Percentiles rank a stretch among this genome's conserved stretches.
Evolutionary conservation across 257 asterid species (phyloP).

Genomic region (Gardenia jasminoides): DNA sequence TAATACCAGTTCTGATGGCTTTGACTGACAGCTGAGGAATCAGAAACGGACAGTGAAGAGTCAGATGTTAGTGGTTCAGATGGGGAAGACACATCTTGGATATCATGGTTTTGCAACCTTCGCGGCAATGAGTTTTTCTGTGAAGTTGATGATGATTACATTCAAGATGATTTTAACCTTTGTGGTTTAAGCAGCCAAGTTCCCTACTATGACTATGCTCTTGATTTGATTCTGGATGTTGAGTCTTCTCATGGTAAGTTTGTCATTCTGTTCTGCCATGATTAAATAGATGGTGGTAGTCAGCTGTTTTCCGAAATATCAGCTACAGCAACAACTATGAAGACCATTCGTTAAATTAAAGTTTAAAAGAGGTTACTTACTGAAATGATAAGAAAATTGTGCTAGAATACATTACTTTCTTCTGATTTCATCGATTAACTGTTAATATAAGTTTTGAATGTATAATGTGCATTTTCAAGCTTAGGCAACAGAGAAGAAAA

Average conservation of each 20-base stretch:
- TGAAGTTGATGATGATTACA: constrained; percentile 59
- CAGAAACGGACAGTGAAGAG: constrained; percentile 60
- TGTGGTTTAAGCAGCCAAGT: constrained; percentile 58
- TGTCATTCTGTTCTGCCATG: not conserved
- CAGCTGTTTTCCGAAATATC: not conserved
- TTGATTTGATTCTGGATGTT: constrained; percentile 54
- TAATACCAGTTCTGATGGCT: not conserved
- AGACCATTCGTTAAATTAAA: not conserved
- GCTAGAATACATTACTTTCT: not conserved
- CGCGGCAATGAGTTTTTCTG: constrained; percentile 62
- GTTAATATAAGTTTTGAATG: not conserved
- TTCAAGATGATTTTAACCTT: constrained; percentile 60
- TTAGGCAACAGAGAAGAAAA: not conserved
- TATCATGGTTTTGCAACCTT: constrained; percentile 56
- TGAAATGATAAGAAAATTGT: not conserved
- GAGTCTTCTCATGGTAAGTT: constrained; percentile 58
- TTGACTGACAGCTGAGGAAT: constrained; percentile 38
- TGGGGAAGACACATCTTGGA: constrained; percentile 61
- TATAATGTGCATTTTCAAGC: not conserved
- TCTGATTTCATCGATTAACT: not conserved
- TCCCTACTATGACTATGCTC: constrained; percentile 57
- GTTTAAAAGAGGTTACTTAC: not conserved
- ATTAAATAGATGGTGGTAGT: not conserved
- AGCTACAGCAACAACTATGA: not conserved
- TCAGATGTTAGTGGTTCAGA: constrained; percentile 60